Evolutionary conservation across 1,284 basidiomycete genomes (phyloP).

Genomic region (Thecaphora thlaspeos): DNA sequence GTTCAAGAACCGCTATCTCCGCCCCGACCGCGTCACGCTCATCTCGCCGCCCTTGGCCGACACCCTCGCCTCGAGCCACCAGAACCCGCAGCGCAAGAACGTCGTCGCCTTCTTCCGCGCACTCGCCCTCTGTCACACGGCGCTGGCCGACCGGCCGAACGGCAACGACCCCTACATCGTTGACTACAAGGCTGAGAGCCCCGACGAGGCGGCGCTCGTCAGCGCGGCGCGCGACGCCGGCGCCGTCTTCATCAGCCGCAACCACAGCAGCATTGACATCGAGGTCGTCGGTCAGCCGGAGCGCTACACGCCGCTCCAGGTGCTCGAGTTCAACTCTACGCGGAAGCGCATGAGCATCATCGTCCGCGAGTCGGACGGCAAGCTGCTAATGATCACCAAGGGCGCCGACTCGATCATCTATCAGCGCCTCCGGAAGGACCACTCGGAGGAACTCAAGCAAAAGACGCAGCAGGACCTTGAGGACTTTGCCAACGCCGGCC

Average conservation of each 20-base stretch:
- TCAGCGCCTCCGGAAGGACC: constrained; percentile 72
- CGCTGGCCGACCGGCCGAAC: constrained; percentile 65
- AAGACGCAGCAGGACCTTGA: constrained; percentile 84
- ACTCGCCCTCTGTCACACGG: constrained; percentile 86
- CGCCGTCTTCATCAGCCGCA: constrained; percentile 81
- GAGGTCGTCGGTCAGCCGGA: constrained; percentile 87
- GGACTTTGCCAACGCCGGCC: constrained; percentile 84
- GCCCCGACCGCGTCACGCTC: constrained; percentile 78
- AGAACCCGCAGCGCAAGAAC: constrained; percentile 65
- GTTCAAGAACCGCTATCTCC: constrained; percentile 88
- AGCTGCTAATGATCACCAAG: constrained; percentile 83
- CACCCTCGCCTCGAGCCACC: constrained; percentile 68
- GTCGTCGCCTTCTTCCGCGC: constrained; percentile 82
- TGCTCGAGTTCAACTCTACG: constrained; percentile 89
- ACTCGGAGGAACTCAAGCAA: constrained; percentile 73
- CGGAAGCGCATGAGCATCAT: constrained; percentile 92
- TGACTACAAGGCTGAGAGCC: constrained; percentile 92
- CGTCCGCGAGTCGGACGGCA: constrained; percentile 77
- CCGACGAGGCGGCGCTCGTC: constrained; percentile 92
- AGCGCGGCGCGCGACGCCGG: constrained; percentile 86
- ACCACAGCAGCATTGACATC: constrained; percentile 76
- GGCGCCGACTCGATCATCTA: constrained; percentile 97
- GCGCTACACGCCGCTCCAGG: constrained; percentile 73
- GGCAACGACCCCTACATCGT: constrained; percentile 67
- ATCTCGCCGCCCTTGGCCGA: constrained; percentile 80